Evolutionary conservation across 129 eudicot species (phyloP).

Genomic region (Calendula officinalis): DNA sequence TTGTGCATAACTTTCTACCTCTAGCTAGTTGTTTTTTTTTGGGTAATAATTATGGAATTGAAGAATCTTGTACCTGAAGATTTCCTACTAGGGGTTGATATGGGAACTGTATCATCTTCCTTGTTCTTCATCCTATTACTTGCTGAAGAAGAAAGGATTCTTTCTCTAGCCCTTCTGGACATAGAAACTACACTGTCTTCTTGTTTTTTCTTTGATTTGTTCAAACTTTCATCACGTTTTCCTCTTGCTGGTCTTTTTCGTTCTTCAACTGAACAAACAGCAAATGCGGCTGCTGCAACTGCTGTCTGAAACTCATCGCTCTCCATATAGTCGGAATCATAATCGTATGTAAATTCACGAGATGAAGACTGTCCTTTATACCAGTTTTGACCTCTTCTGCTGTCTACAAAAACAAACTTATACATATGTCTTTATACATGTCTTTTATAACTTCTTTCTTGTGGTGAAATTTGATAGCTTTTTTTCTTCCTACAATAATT

Average conservation of each 20-base stretch:
- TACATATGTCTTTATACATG: not conserved
- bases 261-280: slow-evolving; percentile 52
- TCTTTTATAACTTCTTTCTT: not conserved
- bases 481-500: too few species aligned
- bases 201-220: slow-evolving; percentile 22
- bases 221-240: slow-evolving; percentile 23
- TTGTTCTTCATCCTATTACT: slow-evolving; percentile 31
- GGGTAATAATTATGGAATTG: not conserved
- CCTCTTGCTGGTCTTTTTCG: slow-evolving; percentile 23
- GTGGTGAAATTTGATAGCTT: too few species aligned
- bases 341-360: slow-evolving; percentile 40
- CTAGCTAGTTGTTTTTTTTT: too few species aligned
- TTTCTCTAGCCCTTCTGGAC: slow-evolving; percentile 33
- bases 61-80: slow-evolving; percentile 39
- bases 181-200: slow-evolving; percentile 32
- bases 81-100: slow-evolving; percentile 30
- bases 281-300: slow-evolving; percentile 89
- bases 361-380: slow-evolving; percentile 62
- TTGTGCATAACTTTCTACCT: too few species aligned
- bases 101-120: slow-evolving; percentile 28
- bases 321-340: slow-evolving; percentile 36
- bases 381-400: slow-evolving; percentile 60
- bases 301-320: slow-evolving; percentile 62
- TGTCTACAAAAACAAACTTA: slow-evolving; percentile 37
- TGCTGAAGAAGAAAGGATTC: slow-evolving; percentile 22